Evolutionary conservation across 306 rosid species (phyloP).

Genomic region (Cucumis melo): DNA sequence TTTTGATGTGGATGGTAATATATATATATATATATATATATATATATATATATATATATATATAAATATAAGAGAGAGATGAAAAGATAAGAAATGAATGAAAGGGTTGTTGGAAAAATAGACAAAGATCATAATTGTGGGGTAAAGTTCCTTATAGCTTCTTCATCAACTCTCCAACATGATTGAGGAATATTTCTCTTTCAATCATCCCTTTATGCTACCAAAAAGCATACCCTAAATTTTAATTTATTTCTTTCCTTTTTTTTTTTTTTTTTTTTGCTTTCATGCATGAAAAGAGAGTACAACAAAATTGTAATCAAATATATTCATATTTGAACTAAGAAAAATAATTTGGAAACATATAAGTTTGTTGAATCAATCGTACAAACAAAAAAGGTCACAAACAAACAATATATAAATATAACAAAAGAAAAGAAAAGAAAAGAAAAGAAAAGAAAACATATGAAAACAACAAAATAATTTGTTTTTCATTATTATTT

Average conservation of each 20-base stretch:
- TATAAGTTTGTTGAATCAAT: not conserved
- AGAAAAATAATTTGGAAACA: not conserved
- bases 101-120: not conserved
- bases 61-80: no score
- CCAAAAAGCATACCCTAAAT: not conserved
- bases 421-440: not conserved
- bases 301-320: not conserved
- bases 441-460: no score
- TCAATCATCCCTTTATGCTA: not conserved
- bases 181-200: slow-evolving; percentile 4
- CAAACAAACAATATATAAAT: not conserved
- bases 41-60: no score
- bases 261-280: not conserved
- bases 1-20: no score
- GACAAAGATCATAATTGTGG: slow-evolving; percentile 9
- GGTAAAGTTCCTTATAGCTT: not conserved
- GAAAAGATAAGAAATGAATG: no score
- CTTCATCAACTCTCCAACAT: slow-evolving; percentile 5
- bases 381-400: not conserved
- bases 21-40: no score
- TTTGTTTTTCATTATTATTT: no score
- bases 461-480: not conserved
- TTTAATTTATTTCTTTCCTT: not conserved
- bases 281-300: not conserved
- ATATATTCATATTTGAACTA: not conserved